These are phyloP conservation scores for Cryptococcus wingfieldii DNA, from an alignment of 1,284 basidiomycete genomes.

Conservation along the genomic window DNA sequence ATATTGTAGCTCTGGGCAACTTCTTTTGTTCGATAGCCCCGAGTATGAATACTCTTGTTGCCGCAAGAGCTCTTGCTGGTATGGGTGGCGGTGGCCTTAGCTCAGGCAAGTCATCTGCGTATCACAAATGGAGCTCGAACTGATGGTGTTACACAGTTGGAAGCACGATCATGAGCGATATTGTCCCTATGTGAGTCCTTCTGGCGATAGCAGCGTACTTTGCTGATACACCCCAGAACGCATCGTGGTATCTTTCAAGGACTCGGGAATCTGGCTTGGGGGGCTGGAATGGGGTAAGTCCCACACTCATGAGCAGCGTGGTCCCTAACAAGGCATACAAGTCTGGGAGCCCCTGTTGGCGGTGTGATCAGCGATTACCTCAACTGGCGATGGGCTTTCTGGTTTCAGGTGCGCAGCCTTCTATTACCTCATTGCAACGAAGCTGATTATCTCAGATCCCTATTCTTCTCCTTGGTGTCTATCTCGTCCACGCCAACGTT, in stretches of 20 bases:
- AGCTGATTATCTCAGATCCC: conserved; percentile 57
- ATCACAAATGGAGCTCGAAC: background rate
- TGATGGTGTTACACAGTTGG: conserved; percentile 16
- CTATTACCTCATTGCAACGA: background rate
- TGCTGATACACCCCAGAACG: conserved; percentile 54
- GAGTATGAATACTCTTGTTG: conserved; percentile 76
- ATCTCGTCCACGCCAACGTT: conserved; percentile 68
- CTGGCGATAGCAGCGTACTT: background rate
- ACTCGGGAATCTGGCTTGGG: conserved; percentile 68
- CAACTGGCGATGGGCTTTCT: conserved; percentile 63
- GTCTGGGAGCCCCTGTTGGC: conserved; percentile 80
- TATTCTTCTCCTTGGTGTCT: conserved; percentile 63
- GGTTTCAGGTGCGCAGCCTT: conserved; percentile 57
- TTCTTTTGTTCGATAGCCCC: conserved; percentile 74
- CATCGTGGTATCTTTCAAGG: conserved; percentile 85
- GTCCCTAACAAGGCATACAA: background rate
- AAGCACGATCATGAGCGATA: conserved; percentile 43
- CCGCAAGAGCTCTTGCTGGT: conserved; percentile 74
- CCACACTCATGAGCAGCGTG: conserved; percentile 62
- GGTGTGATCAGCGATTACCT: conserved; percentile 77
- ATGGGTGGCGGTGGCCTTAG: conserved; percentile 78
- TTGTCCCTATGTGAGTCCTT: conserved; percentile 65
- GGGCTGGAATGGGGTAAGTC: conserved; percentile 23
- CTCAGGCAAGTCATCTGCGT: conserved; percentile 13
- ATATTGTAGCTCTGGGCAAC: conserved; percentile 64